Evolutionary conservation across 805 yeast species (phyloP).

Genomic region (Hanseniaspora thailandica): DNA sequence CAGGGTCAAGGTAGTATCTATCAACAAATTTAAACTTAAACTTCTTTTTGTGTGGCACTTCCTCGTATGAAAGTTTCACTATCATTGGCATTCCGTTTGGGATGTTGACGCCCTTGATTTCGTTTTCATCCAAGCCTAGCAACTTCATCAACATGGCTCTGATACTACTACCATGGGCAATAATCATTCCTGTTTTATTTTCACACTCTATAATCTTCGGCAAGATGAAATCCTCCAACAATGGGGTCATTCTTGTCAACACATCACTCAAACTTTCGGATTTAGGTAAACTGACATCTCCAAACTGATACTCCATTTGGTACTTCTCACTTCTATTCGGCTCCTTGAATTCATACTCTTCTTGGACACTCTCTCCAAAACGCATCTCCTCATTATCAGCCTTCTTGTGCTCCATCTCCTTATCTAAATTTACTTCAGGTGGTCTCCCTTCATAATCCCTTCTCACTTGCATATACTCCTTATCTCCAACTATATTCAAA

Average conservation of each 20-base stretch:
- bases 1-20: conserved; percentile 66
- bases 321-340: conserved; percentile 29
- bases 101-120: conserved; percentile 61
- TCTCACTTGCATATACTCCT: conserved; percentile 66
- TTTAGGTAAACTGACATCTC: conserved; percentile 43
- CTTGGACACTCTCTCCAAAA: background rate
- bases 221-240: conserved; percentile 40
- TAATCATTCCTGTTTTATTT: conserved; percentile 50
- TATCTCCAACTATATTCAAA: conserved; percentile 53
- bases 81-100: conserved; percentile 78
- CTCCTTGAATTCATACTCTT: conserved; percentile 27
- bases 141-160: conserved; percentile 62
- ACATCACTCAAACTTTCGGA: conserved; percentile 70
- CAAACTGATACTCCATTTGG: conserved; percentile 29
- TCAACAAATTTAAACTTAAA: conserved; percentile 35
- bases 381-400: conserved; percentile 21
- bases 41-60: conserved; percentile 24
- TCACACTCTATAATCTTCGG: conserved; percentile 34
- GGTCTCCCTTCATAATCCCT: conserved; percentile 70
- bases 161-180: conserved; percentile 75
- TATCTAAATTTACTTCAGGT: conserved; percentile 31
- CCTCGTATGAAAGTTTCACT: conserved; percentile 37
- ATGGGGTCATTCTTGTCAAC: conserved; percentile 51
- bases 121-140: conserved; percentile 52
- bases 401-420: conserved; percentile 34